Evolutionary conservation across 352 stramenopile species (phyloP), one percentile per base, ranked within the genome.

Genomic region (Phytophthora sp.): DNA sequence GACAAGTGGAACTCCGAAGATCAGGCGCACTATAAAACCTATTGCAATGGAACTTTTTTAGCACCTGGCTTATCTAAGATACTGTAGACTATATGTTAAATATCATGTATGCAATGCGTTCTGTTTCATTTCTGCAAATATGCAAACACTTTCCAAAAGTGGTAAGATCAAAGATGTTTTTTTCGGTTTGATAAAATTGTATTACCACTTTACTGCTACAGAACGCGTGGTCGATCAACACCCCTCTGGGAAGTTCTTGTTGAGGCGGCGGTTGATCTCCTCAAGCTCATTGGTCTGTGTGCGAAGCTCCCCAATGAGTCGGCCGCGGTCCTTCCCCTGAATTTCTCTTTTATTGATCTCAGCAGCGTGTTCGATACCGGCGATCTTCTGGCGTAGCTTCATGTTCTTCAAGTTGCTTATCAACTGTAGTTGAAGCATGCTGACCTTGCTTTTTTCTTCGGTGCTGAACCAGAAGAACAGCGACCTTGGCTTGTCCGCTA

Each of bases 361-460:
- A 24, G 38, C 38, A 45, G 38, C 38, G 38, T 45, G 38, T 11
- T 24, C 38, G 38, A 45, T 45, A 45, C 2, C 38, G n/a, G 38
- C n/a, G 38, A 45, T 45, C 38, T 45, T 45, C 24, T 45, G 38
- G n/a, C 38, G 38, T 24, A 45, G n/a, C 38, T 45, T n/a, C 38
- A 45, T 45, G 16, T 45, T 45, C 38, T 45, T n/a, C 38, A 45
- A n/a, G 16, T 45, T 45, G 38, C 38, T 45, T 45, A n/a, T 45
- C 38, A 45, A 24, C n/a, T 45, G 38, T 24, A 24, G 38, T 45
- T 45, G 38, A 45, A 45, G 38, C 38, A 24, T 45, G n/a, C 38
- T 24, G 38, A 45, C 38, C 11, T 45, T 45, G 38, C 38, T 24
- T 11, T 45, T 45, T 24, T 45, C 38, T 45, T 45, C 38, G 5